Percentiles rank a stretch among this genome's conserved stretches.
These are phyloP conservation scores for Pulveroboletus sp. DNA, from an alignment of 768 basidiomycete genomes.

Conservation along the genomic window DNA sequence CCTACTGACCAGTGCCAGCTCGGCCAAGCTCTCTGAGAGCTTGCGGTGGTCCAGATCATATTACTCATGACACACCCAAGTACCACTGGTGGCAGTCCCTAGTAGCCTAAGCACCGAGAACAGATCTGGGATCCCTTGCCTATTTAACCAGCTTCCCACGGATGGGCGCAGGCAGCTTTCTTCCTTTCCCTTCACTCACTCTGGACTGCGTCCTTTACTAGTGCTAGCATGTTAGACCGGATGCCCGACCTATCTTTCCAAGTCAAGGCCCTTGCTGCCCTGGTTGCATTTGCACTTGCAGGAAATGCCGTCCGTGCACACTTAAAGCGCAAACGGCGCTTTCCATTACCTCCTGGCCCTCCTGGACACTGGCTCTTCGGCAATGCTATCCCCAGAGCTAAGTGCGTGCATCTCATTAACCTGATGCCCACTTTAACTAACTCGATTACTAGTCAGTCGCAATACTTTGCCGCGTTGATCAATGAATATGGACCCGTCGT, in stretches of 20 bases:
- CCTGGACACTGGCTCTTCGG: constrained; percentile 35
- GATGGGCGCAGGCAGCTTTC: neutral
- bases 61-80: too few species aligned
- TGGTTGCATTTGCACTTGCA: constrained; percentile 18
- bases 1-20: too few species aligned
- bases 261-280: constrained; percentile 16
- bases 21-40: too few species aligned
- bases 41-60: too few species aligned
- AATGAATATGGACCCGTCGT: constrained; percentile 62
- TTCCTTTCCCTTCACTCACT: neutral
- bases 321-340: constrained; percentile 9
- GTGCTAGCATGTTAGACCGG: constrained; percentile 9
- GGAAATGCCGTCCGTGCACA: constrained; percentile 7
- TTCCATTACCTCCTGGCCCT: constrained; percentile 31
- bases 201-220: neutral
- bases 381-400: constrained; percentile 23
- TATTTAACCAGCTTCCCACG: constrained; percentile 10
- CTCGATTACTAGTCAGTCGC: constrained; percentile 7
- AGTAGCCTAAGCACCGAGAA: too few species aligned
- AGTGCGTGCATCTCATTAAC: constrained; percentile 15
- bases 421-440: neutral
- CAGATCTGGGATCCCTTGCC: too few species aligned
- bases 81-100: too few species aligned
- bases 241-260: constrained; percentile 5
- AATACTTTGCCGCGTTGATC: constrained; percentile 57